Evolutionary conservation across 805 yeast genomes (phyloP), one percentile per base, ranked within the genome.

Genomic region (Candida montana): DNA sequence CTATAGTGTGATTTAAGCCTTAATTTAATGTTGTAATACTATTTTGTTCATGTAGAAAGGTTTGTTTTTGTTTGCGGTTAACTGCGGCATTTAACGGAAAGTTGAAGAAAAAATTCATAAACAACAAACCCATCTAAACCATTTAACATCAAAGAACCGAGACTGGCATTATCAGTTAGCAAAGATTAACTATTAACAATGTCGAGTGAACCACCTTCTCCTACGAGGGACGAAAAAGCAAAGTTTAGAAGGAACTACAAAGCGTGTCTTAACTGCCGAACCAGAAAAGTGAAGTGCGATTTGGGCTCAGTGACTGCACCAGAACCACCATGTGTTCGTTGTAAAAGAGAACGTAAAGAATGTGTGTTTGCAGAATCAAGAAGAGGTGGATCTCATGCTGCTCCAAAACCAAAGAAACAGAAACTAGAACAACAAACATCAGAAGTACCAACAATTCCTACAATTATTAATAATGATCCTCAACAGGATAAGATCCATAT

Each of bases 251-350:
- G 96, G 48, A 77, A 79, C 46, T 90, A 85, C 59, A 73, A 77
- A 47, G 97, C 97, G 1, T 90, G 98, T 54, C 62, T 85, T 37
- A 85, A 80, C 62, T 90, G 98, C 58, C 74, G 96, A 15, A 75
- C 79, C 7, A 73, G 95, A 32, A 91, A 90, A 55, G 86, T 87
- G 33, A 80, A 79, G 54, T 90, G 98, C 65, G 95, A 88, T 57
- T 64, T 90, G 50, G 96, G 95, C 2, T 77, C 81, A 9, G 75
- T 79, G 7, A 82, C 79, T 37, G 72, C 72, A 46, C 95, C 95
- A 0, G 79, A 77, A 5, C 93, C 95, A 3, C 93, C 95, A 4
- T 90, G 98, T 68, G 81, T 77, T 2, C 65, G 97, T 37, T 90
- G 98, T 55, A 71, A 74, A 46, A 70, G 97, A 33, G 96, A 90